Conservation (phyloP, 345 rosid species). For the Nasturtium officinale region DNA sequence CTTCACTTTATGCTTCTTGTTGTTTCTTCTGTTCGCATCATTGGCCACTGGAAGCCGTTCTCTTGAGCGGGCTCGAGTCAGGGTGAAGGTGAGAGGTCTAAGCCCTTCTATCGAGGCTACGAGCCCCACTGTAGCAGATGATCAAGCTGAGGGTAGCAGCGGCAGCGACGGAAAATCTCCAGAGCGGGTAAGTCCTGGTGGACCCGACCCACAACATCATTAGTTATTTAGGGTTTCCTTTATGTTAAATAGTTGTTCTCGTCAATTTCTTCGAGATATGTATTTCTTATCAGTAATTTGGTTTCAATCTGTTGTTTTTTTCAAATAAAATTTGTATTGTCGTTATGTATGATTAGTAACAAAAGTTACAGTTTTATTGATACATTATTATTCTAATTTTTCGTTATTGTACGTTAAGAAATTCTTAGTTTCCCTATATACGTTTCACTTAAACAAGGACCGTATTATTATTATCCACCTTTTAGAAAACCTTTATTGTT, state of each 20-base stretch:
- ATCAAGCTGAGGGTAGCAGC: slow-evolving; percentile 22
- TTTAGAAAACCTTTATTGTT: background rate
- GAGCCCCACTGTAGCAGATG: slow-evolving; percentile 2
- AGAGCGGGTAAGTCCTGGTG: slow-evolving; percentile 49
- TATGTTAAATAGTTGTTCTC: slow-evolving; percentile 22
- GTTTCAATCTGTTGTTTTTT: slow-evolving; percentile 22
- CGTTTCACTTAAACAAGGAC: slow-evolving; percentile 15
- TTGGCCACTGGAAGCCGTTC: slow-evolving; percentile 31
- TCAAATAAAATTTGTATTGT: background rate
- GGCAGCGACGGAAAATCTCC: slow-evolving; percentile 32
- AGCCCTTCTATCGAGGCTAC: slow-evolving; percentile 30
- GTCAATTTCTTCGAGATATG: slow-evolving; percentile 22
- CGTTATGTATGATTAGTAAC: slow-evolving; percentile 23
- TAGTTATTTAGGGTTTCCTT: slow-evolving; percentile 39
- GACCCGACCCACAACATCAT: slow-evolving; percentile 56
- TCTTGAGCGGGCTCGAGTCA: slow-evolving; percentile 13
- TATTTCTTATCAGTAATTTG: slow-evolving; percentile 36
- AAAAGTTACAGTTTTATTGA: slow-evolving; percentile 18
- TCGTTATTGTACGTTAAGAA: slow-evolving; percentile 9
- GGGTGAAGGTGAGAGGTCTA: slow-evolving; percentile 31
- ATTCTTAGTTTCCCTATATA: background rate
- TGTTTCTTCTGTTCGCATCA: slow-evolving; percentile 39
- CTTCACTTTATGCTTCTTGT: slow-evolving; percentile 25
- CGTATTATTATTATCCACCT: background rate
- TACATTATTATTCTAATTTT: background rate